Evolutionary conservation across 768 basidiomycete species (phyloP), one percentile per base, ranked within the genome.

Genomic region (Infundibulicybe gibba): DNA sequence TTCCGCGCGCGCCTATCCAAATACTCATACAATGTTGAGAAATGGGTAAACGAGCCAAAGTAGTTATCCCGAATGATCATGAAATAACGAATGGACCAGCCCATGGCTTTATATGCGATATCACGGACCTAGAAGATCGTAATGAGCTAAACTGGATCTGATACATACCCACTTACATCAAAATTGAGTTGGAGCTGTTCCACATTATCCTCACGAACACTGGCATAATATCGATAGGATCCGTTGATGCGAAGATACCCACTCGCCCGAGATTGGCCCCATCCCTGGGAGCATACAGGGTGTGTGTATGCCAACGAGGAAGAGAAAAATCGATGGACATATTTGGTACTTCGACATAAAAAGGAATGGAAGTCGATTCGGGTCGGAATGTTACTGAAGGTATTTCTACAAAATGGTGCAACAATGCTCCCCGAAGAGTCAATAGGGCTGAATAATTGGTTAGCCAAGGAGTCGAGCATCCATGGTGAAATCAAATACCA

Each of bases 51-150:
- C 4, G 81, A 76, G 10, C 95, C 95, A 42, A 97, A 82, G 64
- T 98, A 98, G 64, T 97, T 97, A 58, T 95, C 92, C 40, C 87
- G 83, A 48, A 97, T 59, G 34, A 86, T 81, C 82, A 98, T 88
- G 53, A 95, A 75, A 58, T 92, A 85, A 32, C 94, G 82, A 49
- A 94, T 78, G 2, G 83, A 83, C 94, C 94, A 97, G 17, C 93
- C 94, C 44, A 92, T 67, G 1, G 75, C 70, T 61, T 86, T 88
- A 67, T 85, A 86, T 8, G 78, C 67, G 31, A 83, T 59, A 31
- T 81, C 74, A 6, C 65, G 57, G 0, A 68, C 57, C 88, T 90
- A 50, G n/a, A 35, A 45, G 45, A 40, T 10, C 31, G 33, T 35
- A 21, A 17, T 14, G 21, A 17, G 16, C 16, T 39, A 16, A 50